Base-by-base conservation (phyloP, 768 basidiomycete species). In the Hygrocybe punicea region DNA sequence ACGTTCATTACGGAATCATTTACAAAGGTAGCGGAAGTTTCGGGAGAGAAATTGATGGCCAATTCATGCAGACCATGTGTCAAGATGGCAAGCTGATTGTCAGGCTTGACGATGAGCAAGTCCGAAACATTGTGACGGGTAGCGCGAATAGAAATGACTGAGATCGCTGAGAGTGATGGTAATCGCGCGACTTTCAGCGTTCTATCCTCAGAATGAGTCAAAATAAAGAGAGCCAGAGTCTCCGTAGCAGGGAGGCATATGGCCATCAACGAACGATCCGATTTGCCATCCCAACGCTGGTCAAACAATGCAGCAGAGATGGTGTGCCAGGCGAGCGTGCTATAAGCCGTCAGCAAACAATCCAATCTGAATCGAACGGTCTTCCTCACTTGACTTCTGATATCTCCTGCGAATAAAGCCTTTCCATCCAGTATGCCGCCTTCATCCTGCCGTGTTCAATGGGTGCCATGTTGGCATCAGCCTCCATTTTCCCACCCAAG, bases 341-440 rank as follows among this genome's bases (percentile, higher is more conserved):
- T 83, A 40, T 29, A 5, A 46, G 37, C 24, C 11, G 39, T 60
- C 25, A 58, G 59, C 48, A 44, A 52, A 45, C 13, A 58, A 51
- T 25, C 33, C 44, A 35, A 34, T 56, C 50, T 13, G 10, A 50
- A 58, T 48, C 52, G 24, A 25, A 45, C 24, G 25, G 13, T 23
- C 24, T 51, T 69, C 63, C 83, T 73, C 66, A 91, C 90, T 82
- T 80, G 44, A 64, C 64, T 47, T 71, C 66, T 0, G 76, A 61
- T 16, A 84, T 73, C n/a, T 79, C 73, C 53, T 80, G 77, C 13
- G 78, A 74, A 53, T 76, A 69, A 14, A 92, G 60, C 51, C 71
- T 77, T 61, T 91, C 83, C 70, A 86, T 81, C 89, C 90, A 92
- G 64, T 83, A 87, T 0, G 84, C 76, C 1, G 87, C 81, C 52